Evolutionary conservation across 306 rosid species (phyloP), one percentile per base, ranked within the genome.

Genomic region (Sicyos baderoa): DNA sequence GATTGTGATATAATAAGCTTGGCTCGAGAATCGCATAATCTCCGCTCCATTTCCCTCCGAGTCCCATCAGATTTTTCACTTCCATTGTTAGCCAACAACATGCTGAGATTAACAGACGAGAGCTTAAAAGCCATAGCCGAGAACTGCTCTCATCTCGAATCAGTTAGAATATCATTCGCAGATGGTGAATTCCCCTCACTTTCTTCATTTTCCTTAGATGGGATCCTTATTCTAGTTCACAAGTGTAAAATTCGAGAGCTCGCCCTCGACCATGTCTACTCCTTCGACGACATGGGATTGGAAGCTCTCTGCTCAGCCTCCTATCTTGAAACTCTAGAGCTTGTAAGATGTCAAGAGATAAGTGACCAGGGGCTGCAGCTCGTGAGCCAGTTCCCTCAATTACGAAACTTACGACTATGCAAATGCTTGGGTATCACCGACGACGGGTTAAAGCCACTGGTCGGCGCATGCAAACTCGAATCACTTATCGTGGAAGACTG

Each of bases 151-250:
- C 75, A 74, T 81, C 96, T 89, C 29, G 96, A 89, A 77, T 87
- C 90, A 0, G 89, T 89, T 1, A 79, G 84, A 77, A 82, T 89
- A 52, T 89, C 90, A 21, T 91, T 84, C 73, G 85, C 95, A 35
- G 92, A 91, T 67, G 95, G 92, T 58, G 96, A 91, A 74, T 91
- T 91, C 62, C 96, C 95, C 37, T 87, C 96, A 6, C 87, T 88
- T 29, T 83, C 95, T 45, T 84, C 86, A 22, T 89, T 91, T 76
- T 86, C 96, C 25, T 77, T 91, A 54, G 77, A 77, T 18, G 96
- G 97, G 67, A 87, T 91, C 72, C 78, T 87, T 70, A 60, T 76
- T 63, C 70, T 91, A 68, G 84, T 89, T 53, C 76, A 82, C 60
- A 86, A 27, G 35, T 91, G 97, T 58, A 96, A 92, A 0, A 74